Evolutionary conservation across 352 stramenopile species (phyloP), one percentile per base, ranked within the genome.

Genomic region (Globisporangium rhizosaccharum): DNA sequence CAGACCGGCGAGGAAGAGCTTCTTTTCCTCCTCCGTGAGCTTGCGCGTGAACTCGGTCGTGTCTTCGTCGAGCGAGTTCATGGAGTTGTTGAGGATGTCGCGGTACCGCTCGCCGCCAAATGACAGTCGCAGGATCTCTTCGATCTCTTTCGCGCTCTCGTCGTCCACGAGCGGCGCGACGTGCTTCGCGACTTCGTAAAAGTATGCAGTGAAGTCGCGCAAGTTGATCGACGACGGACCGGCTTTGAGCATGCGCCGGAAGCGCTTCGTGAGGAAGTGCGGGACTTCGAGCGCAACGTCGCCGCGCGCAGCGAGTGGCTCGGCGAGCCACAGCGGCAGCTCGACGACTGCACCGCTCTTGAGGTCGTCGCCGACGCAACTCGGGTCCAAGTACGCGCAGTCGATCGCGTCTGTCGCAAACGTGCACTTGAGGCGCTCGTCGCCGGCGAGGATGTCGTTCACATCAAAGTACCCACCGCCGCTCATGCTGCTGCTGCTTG

Each of bases 31-130:
- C 44, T 64, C 58, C 3, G 58, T 64, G 17, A 64, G 51, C n/a
- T 56, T 57, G 51, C 58, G 58, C 48, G 28, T 55, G 33, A 55
- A 45, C 50, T 41, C 28, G 30, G 28, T 33, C 56, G 80, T 91
- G 73, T 94, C 85, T 66, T 92, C 82, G 53, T 90, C 70, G 67
- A 90, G 61, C 46, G 82, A 76, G 67, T 84, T 91, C 85, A 92
- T 91, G 28, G 80, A 76, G 59, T 92, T 89, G 71, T 94, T 90
- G 56, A 94, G 69, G 23, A 94, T 72, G 33, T 75, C 69, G 39
- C 79, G 75, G 67, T 88, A 94, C 17, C 85, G 76, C 61, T 94
- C 82, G 26, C 85, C 82, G 48, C 80, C 75, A 51, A 88, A 91
- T 20, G 79, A 80, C 37, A 92, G 67, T 0, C 81, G 78, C 70